Base-by-base conservation (phyloP, 352 stramenopile genomes). In the Pythium diclinum region DNA sequence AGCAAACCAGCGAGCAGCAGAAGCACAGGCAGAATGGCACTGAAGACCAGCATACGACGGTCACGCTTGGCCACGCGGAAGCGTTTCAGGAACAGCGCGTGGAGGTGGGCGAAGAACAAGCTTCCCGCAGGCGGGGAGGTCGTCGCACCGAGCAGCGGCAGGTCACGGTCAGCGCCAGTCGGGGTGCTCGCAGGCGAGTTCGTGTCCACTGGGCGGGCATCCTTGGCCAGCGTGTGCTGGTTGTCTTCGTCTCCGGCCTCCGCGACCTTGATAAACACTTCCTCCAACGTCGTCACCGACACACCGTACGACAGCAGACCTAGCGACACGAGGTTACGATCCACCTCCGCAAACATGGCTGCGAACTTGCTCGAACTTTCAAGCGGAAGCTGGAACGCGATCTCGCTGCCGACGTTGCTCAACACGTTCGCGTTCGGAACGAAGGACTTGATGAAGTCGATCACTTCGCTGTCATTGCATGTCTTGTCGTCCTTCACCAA, bases 221-320 rank as follows among this genome's bases (percentile, higher is more conserved):
- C n/a, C 7, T 46, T 14, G 11, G 19, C 38, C 2, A 76, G 61
- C n/a, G 60, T 77, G 53, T 71, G 59, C 40, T 72, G 49, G 51
- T 47, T 44, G 34, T 74, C 16, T 10, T 63, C 55, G 11, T 67
- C 65, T 68, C 71, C 7, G 28, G 53, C 56, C 44, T 79, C 73
- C 1, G 79, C 76, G n/a, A 89, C 76, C 56, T 87, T 71, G 57
- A 98, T 75, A 72, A 99, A 99, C 0, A 98, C 94, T 74, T 99
- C 96, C 72, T 99, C 97, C 19, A 99, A 76, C 3, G 96, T 99
- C 19, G 96, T 98, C 25, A 98, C 92, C 36, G 86, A 92, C 28
- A 99, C 84, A 32, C 95, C 96, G 73, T 98, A 99, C 19, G 81
- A 88, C 1, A 86, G 54, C 21, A 85, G 30, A n/a, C n/a, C n/a